Conservation (phyloP, 768 basidiomycete genomes). For the Xerocomus potaroensis region DNA sequence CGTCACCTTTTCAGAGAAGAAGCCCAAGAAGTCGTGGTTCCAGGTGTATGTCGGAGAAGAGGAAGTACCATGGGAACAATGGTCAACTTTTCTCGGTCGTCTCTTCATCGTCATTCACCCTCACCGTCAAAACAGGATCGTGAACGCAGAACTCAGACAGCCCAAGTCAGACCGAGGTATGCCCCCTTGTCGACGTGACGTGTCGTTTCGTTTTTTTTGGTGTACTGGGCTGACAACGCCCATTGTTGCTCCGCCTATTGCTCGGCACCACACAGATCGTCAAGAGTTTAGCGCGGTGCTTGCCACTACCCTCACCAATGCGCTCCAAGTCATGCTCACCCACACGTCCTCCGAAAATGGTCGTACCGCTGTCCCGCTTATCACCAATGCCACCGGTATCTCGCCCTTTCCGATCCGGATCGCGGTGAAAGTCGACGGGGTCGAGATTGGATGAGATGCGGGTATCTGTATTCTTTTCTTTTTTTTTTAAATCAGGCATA, state of each 20-base stretch:
- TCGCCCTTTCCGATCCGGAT: constrained; percentile 81
- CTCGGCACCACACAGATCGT: constrained; percentile 47
- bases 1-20: constrained; percentile 74
- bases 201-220: no score
- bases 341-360: constrained; percentile 79
- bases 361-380: constrained; percentile 69
- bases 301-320: constrained; percentile 56
- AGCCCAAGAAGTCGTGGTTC: constrained; percentile 77
- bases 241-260: no score
- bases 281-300: constrained; percentile 56
- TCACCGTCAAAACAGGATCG: constrained; percentile 47
- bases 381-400: constrained; percentile 70
- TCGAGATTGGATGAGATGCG: constrained; percentile 49
- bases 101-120: background rate
- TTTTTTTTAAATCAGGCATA: no score
- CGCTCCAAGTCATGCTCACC: constrained; percentile 65
- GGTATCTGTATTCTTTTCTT: no score
- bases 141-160: constrained; percentile 77
- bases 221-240: background rate
- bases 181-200: background rate
- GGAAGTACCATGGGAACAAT: constrained; percentile 85
- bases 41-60: constrained; percentile 68
- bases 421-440: constrained; percentile 60
- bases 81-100: constrained; percentile 42
- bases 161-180: constrained; percentile 61